Evolutionary conservation across 2,329 filamentous ascomycete species (phyloP).

Genomic region (Samsoniella hepiali): DNA sequence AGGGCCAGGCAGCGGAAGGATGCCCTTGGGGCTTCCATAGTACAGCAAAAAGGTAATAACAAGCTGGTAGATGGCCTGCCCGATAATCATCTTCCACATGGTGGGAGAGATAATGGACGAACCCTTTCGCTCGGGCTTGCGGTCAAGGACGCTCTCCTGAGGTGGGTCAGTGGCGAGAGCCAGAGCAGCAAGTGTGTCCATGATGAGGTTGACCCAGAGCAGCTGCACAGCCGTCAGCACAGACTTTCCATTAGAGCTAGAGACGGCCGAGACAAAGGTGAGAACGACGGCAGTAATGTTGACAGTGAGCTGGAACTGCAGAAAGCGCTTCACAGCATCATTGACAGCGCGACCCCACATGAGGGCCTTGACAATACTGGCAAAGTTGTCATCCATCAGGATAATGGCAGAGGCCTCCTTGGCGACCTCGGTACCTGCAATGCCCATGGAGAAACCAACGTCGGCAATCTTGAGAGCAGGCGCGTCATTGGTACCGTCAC

Average conservation of each 20-base stretch:
- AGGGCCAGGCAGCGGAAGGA: conserved; percentile 41
- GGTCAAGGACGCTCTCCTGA: conserved; percentile 72
- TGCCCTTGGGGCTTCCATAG: conserved; percentile 58
- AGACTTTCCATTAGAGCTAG: conserved; percentile 63
- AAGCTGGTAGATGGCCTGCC: conserved; percentile 87
- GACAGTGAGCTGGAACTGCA: conserved; percentile 78
- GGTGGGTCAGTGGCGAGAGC: conserved; percentile 90
- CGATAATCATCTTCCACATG: conserved; percentile 99
- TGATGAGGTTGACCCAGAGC: conserved; percentile 95
- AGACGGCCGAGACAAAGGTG: conserved; percentile 83
- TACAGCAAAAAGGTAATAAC: conserved; percentile 76
- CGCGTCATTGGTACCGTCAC: conserved; percentile 81
- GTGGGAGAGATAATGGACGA: conserved; percentile 71
- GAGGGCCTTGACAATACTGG: conserved; percentile 79
- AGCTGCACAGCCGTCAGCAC: conserved; percentile 88
- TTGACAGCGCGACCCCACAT: conserved; percentile 78
- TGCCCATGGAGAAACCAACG: conserved; percentile 83
- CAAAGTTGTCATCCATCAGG: conserved; percentile 84
- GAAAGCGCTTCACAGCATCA: conserved; percentile 72
- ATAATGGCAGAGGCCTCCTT: conserved; percentile 85
- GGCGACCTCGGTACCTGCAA: conserved; percentile 77
- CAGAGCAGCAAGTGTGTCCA: conserved; percentile 91
- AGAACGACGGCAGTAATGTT: conserved; percentile 88
- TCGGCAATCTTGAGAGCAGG: conserved; percentile 78
- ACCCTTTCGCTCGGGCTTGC: conserved; percentile 62